phyloP scores from a whole-genome alignment of 2,329 filamentous ascomycete species.

The Plectosphaerella sp. region DNA sequence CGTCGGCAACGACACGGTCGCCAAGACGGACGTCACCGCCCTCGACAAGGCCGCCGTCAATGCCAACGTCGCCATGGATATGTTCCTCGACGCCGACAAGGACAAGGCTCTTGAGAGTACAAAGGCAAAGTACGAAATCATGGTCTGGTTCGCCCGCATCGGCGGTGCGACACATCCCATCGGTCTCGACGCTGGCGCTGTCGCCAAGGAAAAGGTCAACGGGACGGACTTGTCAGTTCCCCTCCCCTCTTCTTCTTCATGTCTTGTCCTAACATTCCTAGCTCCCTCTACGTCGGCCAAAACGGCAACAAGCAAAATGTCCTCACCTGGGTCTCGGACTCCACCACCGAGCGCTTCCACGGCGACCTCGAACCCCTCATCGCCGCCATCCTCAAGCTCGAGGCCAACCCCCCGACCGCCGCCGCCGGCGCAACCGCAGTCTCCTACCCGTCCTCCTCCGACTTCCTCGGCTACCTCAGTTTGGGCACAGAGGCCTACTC shows the following conservation, averaged over 20 bases:
- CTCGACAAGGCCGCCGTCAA: constrained; percentile 35
- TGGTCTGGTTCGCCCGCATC: constrained; percentile 50
- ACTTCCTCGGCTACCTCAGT: constrained; percentile 47
- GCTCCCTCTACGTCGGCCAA: constrained; percentile 34
- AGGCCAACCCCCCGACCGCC: neutral
- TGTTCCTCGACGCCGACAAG: constrained; percentile 48
- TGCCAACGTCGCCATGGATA: constrained; percentile 54
- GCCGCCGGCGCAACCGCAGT: constrained; percentile 12
- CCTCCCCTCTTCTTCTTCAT: neutral
- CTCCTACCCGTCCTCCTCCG: constrained; percentile 29
- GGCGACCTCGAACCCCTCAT: constrained; percentile 44
- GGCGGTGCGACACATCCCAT: constrained; percentile 43
- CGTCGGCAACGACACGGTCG: constrained; percentile 33
- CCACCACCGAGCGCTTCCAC: constrained; percentile 32
- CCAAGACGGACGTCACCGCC: constrained; percentile 25
- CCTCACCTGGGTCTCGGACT: constrained; percentile 41
- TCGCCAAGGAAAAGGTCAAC: constrained; percentile 30
- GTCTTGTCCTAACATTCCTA: constrained; percentile 12
- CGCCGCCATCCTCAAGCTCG: constrained; percentile 29
- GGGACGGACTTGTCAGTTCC: constrained; percentile 36
- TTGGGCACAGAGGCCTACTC: constrained; percentile 48
- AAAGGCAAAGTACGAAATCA: constrained; percentile 46
- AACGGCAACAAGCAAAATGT: constrained; percentile 39
- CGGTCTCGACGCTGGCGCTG: constrained; percentile 27
- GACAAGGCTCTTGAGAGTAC: constrained; percentile 31